Evolutionary conservation across 495 filamentous ascomycete genomes (phyloP).

Genomic region (Aspergillus biplanus): DNA sequence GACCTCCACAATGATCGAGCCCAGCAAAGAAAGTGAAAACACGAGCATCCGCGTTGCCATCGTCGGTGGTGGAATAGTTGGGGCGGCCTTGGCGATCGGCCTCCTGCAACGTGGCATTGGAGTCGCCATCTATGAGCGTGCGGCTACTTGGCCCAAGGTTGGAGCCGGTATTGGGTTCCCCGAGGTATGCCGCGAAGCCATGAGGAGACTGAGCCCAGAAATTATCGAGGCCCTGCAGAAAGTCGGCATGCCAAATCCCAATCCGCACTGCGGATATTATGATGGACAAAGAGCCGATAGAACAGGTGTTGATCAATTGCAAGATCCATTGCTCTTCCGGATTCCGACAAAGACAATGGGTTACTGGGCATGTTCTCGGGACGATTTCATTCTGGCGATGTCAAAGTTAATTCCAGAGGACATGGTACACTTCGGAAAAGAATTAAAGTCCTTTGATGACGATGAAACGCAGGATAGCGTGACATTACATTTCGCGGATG

Average conservation of each 20-base stretch:
- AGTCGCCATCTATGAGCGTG: conserved; percentile 54
- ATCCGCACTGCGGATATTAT: too few species aligned
- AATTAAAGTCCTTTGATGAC: conserved; percentile 28
- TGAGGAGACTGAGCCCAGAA: conserved; percentile 29
- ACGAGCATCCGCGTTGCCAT: too few species aligned
- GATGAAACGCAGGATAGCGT: conserved; percentile 32
- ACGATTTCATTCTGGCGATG: too few species aligned
- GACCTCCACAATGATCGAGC: too few species aligned
- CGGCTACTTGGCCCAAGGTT: conserved; percentile 46
- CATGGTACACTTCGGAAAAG: conserved; percentile 36
- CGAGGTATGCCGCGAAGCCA: conserved; percentile 22
- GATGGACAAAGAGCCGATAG: too few species aligned
- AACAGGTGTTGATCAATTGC: too few species aligned
- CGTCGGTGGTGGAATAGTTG: conserved; percentile 34
- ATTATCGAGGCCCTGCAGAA: conserved; percentile 13
- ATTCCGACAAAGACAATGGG: too few species aligned
- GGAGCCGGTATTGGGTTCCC: conserved; percentile 35
- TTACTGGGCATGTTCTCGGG: too few species aligned
- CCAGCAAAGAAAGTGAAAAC: too few species aligned
- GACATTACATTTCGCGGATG: conserved; percentile 57
- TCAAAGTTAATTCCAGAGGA: too few species aligned
- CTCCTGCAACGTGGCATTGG: conserved; percentile 37
- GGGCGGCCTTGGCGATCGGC: conserved; percentile 33
- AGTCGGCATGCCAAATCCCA: too few species aligned
- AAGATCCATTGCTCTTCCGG: too few species aligned